Percentiles rank a stretch among this genome's conserved stretches.
phyloP scores from a whole-genome alignment of 139 green algal genomes.

The Dunaliella primolecta region DNA sequence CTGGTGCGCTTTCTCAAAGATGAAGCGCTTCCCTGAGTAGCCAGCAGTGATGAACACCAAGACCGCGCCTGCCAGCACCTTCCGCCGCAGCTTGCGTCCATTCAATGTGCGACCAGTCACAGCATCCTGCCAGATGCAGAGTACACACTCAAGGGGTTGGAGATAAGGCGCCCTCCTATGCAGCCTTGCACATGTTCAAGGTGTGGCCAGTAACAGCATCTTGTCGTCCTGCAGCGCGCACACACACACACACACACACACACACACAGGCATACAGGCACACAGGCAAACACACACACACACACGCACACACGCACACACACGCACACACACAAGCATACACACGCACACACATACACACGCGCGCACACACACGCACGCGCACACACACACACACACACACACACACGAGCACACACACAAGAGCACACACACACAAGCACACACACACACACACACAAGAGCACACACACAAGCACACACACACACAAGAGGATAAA shows the following conservation, averaged over 20 bases:
- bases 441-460: slow-evolving; percentile 4
- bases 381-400: slow-evolving; percentile 4
- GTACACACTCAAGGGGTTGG: too few species aligned
- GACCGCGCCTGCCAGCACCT: slow-evolving; percentile 73
- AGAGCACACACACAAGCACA: background rate
- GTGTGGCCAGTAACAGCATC: slow-evolving; percentile 50
- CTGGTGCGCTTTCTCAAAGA: slow-evolving; percentile 77
- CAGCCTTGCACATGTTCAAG: slow-evolving; percentile 52
- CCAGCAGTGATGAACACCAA: slow-evolving; percentile 84
- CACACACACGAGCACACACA: background rate
- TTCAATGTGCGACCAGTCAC: slow-evolving; percentile 47
- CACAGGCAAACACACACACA: slow-evolving; percentile 1
- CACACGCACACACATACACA: background rate
- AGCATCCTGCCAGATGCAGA: slow-evolving; percentile 44
- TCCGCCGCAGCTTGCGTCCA: slow-evolving; percentile 59
- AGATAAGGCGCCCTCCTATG: slow-evolving; percentile 64
- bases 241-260: slow-evolving; percentile 6
- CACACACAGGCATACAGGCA: slow-evolving; percentile 1
- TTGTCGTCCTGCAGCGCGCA: too few species aligned
- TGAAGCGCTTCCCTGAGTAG: slow-evolving; percentile 83
- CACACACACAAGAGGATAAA: background rate
- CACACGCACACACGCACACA: slow-evolving; percentile 1
- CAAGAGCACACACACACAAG: background rate
- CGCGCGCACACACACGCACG: too few species aligned
- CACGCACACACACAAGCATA: too few species aligned